These are phyloP conservation scores for Fusarium verrucosum DNA, from an alignment of 2,329 filamentous ascomycete genomes.

Conservation along the genomic window DNA sequence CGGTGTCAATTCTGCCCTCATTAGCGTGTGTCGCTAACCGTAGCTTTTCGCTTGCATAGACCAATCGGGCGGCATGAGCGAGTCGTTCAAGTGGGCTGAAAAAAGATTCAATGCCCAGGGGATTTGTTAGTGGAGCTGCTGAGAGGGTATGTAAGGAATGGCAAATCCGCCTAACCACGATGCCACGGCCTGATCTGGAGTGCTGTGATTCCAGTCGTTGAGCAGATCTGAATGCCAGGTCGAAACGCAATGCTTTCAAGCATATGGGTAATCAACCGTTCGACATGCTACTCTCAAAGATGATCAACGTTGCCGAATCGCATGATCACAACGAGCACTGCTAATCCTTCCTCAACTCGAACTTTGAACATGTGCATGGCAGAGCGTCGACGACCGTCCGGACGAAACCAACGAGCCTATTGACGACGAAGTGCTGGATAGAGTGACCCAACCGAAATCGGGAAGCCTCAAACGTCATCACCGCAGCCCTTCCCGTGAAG, in stretches of 20 bases:
- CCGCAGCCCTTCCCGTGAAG: background rate
- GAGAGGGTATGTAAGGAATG: constrained; percentile 44
- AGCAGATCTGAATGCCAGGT: constrained; percentile 22
- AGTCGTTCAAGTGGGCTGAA: constrained; percentile 34
- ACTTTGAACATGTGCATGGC: background rate
- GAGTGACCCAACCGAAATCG: background rate
- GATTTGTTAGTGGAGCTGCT: constrained; percentile 40
- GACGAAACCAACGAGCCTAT: background rate
- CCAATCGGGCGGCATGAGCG: constrained; percentile 34
- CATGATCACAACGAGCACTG: background rate
- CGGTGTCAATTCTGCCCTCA: constrained; percentile 47
- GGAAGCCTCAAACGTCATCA: background rate
- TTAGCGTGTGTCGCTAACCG: constrained; percentile 36
- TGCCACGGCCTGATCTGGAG: constrained; percentile 16
- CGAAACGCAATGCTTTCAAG: constrained; percentile 6
- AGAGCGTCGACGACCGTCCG: background rate
- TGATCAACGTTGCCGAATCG: background rate
- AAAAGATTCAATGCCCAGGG: constrained; percentile 31
- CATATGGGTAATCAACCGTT: background rate
- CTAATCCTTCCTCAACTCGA: background rate
- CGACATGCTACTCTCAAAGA: background rate
- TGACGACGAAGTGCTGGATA: background rate
- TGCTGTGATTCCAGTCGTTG: constrained; percentile 10
- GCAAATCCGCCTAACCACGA: constrained; percentile 34
- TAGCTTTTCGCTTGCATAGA: constrained; percentile 23